These are phyloP conservation scores for Avicennia marina DNA, from an alignment of 257 asterid genomes.

Conservation along the genomic window DNA sequence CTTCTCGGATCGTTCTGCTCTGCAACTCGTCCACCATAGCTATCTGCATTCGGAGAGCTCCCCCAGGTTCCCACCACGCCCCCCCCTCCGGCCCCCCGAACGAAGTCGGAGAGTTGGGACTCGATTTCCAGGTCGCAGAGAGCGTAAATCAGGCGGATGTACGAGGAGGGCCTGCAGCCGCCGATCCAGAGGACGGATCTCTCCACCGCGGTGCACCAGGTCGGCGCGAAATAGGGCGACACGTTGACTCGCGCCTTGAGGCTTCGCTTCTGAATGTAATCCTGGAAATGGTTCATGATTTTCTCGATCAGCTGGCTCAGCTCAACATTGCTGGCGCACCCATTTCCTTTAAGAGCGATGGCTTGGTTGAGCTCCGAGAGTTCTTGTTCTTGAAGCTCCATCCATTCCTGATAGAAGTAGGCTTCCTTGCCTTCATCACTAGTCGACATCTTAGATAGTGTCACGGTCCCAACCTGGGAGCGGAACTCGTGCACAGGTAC, in stretches of 20 bases:
- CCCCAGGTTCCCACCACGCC: slow-evolving; percentile 15
- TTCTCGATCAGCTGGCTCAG: slow-evolving; percentile 27
- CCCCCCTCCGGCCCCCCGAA: slow-evolving; percentile 39
- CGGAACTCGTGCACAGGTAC: too few relatives aligned
- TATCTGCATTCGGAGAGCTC: slow-evolving; percentile 33
- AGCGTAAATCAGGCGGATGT: slow-evolving; percentile 38
- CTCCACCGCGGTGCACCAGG: slow-evolving; percentile 49
- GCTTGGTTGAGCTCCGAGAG: slow-evolving; percentile 33
- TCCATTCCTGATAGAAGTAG: slow-evolving; percentile 23
- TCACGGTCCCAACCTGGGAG: too few relatives aligned
- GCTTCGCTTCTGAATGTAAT: slow-evolving; percentile 26
- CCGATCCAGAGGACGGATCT: slow-evolving; percentile 53
- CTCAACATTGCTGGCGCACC: slow-evolving; percentile 9
- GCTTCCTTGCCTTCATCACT: slow-evolving; percentile 22
- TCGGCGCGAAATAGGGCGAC: slow-evolving; percentile 39
- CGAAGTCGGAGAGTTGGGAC: slow-evolving; percentile 25
- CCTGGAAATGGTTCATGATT: slow-evolving; percentile 23
- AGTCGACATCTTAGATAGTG: too few relatives aligned
- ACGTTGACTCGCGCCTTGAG: slow-evolving; percentile 25
- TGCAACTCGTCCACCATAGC: slow-evolving; percentile 34
- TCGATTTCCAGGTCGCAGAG: slow-evolving; percentile 39
- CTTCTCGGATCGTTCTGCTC: slow-evolving; percentile 26
- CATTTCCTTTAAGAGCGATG: not conserved
- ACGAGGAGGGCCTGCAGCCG: slow-evolving; percentile 54
- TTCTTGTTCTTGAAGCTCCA: slow-evolving; percentile 40